Evolutionary conservation across 768 basidiomycete genomes (phyloP), one percentile per base, ranked within the genome.

Genomic region (Panaeolus cyanescens): DNA sequence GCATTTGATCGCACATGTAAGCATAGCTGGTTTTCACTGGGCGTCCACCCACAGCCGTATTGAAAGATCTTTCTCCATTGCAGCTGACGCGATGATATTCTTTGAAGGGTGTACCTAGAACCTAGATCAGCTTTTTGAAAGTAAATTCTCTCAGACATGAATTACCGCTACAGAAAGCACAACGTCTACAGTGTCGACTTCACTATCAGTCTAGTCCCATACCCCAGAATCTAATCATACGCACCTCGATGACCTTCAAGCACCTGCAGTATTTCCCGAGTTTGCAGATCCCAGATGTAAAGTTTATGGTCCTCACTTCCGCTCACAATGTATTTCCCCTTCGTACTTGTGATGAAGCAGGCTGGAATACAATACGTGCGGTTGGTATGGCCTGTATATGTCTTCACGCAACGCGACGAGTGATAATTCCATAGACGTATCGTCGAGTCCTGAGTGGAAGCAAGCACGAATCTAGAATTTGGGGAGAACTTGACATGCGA

Each of bases 371-470:
- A 95, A 65, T 89, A 96, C 32, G 92, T 93, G 53, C 92, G 85
- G 73, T 95, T 96, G 4, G 80, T 80, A 70, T 96, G 95, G 0
- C 95, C 94, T 0, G 82, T 86, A 69, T 95, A 95, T 2, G 95
- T 96, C 77, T 99, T 98, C 22, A 96, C 88, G 66, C 94, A 94
- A 61, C 90, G 89, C 4, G 93, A 92, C 7, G 86, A 90, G 62
- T 95, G 93, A 70, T 91, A 95, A 72, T 96, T 92, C 95, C 97
- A 99, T 15, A 99, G 77, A 1, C 96, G 87, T 61, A 99, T 88
- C 0, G 93, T 95, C 5, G 94, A 96, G 72, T 99, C 96, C 71
- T 98, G 91, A 2, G 97, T 97, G 1, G 93, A 89, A 4, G 90
- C 91, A 39, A 99, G 83, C 25, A 99, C 85, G 74, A 91, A 96